These are phyloP conservation scores for Saccharomycopsis hybrid DNA, from an alignment of 1,139 yeast genomes.

Conservation along the genomic window DNA sequence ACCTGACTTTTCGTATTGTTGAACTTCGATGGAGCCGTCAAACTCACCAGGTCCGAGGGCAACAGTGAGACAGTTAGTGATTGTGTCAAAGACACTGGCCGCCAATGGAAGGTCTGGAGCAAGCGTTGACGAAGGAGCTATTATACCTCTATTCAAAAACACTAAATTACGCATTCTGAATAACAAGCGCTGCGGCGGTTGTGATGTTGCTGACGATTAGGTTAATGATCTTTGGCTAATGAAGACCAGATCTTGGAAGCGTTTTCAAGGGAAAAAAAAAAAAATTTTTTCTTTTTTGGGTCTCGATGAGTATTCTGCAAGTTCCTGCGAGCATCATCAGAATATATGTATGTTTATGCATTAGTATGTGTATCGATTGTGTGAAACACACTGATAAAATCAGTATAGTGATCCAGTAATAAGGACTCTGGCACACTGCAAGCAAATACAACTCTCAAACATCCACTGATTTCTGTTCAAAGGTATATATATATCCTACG, in stretches of 20 bases:
- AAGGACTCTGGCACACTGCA: too few species aligned
- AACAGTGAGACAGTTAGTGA: constrained; percentile 66
- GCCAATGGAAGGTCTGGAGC: constrained; percentile 55
- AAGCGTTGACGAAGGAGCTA: constrained; percentile 40
- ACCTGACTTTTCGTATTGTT: constrained; percentile 57
- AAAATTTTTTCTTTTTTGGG: neutral
- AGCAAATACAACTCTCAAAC: too few species aligned
- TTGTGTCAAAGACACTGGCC: constrained; percentile 65
- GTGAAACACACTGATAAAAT: too few species aligned
- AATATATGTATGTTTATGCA: too few species aligned
- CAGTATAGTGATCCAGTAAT: too few species aligned
- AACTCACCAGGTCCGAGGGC: constrained; percentile 58
- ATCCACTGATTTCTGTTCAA: too few species aligned
- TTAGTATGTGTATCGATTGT: too few species aligned
- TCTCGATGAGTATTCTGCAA: neutral
- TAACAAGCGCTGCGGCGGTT: too few species aligned
- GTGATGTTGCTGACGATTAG: too few species aligned
- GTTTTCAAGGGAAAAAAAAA: neutral
- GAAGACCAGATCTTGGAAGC: neutral
- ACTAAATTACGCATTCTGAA: constrained; percentile 49
- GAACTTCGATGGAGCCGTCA: constrained; percentile 46
- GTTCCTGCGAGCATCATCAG: neutral
- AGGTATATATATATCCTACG: too few species aligned
- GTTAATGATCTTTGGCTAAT: neutral
- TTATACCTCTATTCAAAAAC: constrained; percentile 50